Evolutionary conservation across 2,329 filamentous ascomycete species (phyloP).

Genomic region (Mycosphaerelloides madeirae): DNA sequence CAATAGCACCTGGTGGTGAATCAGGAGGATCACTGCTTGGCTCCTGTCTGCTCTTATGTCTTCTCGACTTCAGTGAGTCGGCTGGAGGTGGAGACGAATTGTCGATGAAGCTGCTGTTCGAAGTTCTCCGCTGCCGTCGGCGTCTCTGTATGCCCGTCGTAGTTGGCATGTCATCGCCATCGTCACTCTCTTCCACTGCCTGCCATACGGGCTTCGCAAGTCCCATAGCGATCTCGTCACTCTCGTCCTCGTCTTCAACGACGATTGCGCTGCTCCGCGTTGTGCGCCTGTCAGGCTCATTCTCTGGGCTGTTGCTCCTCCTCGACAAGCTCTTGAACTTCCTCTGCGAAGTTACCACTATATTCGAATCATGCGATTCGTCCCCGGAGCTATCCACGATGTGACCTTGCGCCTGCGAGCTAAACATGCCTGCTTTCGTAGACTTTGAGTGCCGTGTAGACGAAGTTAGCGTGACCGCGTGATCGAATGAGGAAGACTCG

Average conservation of each 20-base stretch:
- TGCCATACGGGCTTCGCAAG: constrained; percentile 2
- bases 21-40: not conserved
- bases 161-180: constrained; percentile 29
- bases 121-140: constrained; percentile 10
- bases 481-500: constrained; percentile 19
- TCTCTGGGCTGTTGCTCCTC: constrained; percentile 1
- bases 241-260: constrained; percentile 13
- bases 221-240: constrained; percentile 5
- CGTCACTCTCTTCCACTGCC: constrained; percentile 19
- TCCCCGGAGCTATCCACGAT: constrained; percentile 22
- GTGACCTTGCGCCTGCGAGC: constrained; percentile 17
- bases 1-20: constrained; percentile 16
- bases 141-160: constrained; percentile 25
- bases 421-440: constrained; percentile 27
- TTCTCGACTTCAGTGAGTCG: constrained; percentile 1
- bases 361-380: constrained; percentile 14
- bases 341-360: constrained; percentile 12
- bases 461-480: constrained; percentile 21
- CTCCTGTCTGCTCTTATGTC: too few relatives aligned
- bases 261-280: constrained; percentile 3
- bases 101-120: constrained; percentile 24
- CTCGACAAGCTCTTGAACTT: constrained; percentile 5
- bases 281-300: constrained; percentile 2
- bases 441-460: constrained; percentile 11
- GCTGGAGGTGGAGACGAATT: constrained; percentile 14